A percentile compares a stretch with the other conserved stretches of the same genome.
These are phyloP conservation scores for Phytomonas sp. DNA, from an alignment of 208 protist species.

Conservation along the genomic window DNA sequence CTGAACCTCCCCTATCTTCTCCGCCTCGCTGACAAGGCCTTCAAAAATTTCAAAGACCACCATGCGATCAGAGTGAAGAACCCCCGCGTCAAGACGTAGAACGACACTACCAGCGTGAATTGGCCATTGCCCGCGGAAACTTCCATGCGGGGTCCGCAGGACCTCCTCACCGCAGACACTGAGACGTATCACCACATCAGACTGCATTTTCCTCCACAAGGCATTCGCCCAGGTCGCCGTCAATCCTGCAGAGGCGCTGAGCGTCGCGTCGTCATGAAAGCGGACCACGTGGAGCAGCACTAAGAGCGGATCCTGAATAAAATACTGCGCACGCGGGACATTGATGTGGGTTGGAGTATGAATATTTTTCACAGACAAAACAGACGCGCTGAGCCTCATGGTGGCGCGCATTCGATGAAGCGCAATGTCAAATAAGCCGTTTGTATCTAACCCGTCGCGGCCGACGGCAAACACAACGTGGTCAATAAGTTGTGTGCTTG, in stretches of 20 bases:
- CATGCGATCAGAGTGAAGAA: conserved; percentile 1
- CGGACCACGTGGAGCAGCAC: conserved; percentile 13
- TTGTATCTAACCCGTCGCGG: conserved; percentile 31
- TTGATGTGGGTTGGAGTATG: not conserved
- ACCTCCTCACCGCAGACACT: conserved; percentile 24
- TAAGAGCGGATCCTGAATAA: not conserved
- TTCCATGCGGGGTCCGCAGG: conserved; percentile 37
- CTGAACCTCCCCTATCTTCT: conserved; percentile 53
- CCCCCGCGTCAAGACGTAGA: conserved; percentile 34
- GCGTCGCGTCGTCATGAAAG: conserved; percentile 19
- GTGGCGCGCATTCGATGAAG: conserved; percentile 27
- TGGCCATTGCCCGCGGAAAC: conserved; percentile 23
- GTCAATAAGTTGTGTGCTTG: conserved; percentile 28
- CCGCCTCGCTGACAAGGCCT: conserved; percentile 61
- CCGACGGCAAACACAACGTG: conserved; percentile 33
- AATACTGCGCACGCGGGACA: not conserved
- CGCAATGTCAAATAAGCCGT: conserved; percentile 35
- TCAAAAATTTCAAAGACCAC: conserved; percentile 54
- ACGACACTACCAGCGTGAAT: conserved; percentile 19
- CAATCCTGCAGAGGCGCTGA: conserved; percentile 14
- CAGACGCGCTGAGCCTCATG: conserved; percentile 17
- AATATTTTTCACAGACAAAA: not conserved
- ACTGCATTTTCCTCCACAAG: conserved; percentile 31
- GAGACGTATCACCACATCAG: conserved; percentile 45
- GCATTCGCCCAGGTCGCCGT: not conserved